A percentile compares a stretch with the other conserved stretches of the same genome.
Evolutionary conservation across 495 filamentous ascomycete species (phyloP).

Genomic region (Hypoxylon crocopeplum): DNA sequence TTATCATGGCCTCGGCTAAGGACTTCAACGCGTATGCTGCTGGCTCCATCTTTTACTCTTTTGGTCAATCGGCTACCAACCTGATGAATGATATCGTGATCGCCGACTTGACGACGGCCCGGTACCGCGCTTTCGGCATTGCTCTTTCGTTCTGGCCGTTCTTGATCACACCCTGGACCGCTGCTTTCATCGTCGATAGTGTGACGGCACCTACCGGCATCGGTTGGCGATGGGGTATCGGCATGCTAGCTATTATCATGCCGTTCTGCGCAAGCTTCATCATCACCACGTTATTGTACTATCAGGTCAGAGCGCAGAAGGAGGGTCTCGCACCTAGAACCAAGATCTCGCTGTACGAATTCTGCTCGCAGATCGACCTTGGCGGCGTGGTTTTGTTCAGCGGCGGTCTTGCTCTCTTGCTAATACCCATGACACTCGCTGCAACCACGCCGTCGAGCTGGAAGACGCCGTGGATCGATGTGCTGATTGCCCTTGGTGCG

Average conservation of each 20-base stretch:
- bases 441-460: conserved; percentile 44
- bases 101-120: conserved; percentile 54
- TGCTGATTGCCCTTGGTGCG: conserved; percentile 49
- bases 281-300: conserved; percentile 53
- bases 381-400: conserved; percentile 50
- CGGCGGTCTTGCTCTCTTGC: conserved; percentile 47
- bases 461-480: conserved; percentile 53
- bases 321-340: conserved; percentile 41
- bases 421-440: conserved; percentile 48
- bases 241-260: conserved; percentile 59
- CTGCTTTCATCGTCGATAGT: conserved; percentile 53
- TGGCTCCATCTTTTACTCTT: conserved; percentile 52
- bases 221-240: conserved; percentile 60
- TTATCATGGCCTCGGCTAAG: conserved; percentile 54
- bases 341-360: conserved; percentile 46
- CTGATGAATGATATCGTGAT: conserved; percentile 57
- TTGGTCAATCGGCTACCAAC: conserved; percentile 55
- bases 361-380: conserved; percentile 56
- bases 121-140: conserved; percentile 56
- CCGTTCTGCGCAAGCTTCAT: conserved; percentile 56
- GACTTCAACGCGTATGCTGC: conserved; percentile 53
- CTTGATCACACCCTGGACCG: conserved; percentile 53
- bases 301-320: conserved; percentile 47
- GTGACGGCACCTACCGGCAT: conserved; percentile 49
- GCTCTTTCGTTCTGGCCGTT: conserved; percentile 55